These are phyloP conservation scores for Xylaria sp. DNA, from an alignment of 2,329 filamentous ascomycete genomes.

Conservation along the genomic window DNA sequence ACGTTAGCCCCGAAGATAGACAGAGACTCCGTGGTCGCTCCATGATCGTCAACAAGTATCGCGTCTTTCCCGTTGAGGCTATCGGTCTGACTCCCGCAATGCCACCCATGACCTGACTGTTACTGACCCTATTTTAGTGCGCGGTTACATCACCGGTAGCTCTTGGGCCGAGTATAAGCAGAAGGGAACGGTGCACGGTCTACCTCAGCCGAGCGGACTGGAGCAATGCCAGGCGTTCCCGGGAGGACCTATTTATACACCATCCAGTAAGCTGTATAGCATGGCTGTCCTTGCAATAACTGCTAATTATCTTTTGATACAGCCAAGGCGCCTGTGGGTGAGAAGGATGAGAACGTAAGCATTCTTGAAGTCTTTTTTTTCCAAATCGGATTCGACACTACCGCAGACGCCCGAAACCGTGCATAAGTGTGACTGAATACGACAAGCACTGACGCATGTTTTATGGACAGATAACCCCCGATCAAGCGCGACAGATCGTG, in stretches of 20 bases:
- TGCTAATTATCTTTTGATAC: slow-evolving; percentile 53
- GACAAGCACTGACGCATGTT: not conserved
- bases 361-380: not conserved
- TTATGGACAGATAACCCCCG: slow-evolving; percentile 67
- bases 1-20: slow-evolving; percentile 54
- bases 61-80: slow-evolving; percentile 81
- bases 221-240: slow-evolving; percentile 76
- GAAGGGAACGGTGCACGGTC: slow-evolving; percentile 81
- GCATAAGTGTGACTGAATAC: not conserved
- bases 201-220: slow-evolving; percentile 73
- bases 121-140: slow-evolving; percentile 53
- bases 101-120: not conserved
- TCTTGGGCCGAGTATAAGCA: slow-evolving; percentile 82
- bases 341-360: slow-evolving; percentile 78
- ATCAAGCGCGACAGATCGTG: slow-evolving; percentile 70
- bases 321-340: slow-evolving; percentile 80
- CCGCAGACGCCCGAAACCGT: not conserved
- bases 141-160: slow-evolving; percentile 87
- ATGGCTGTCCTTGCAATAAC: not conserved
- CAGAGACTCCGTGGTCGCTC: slow-evolving; percentile 69
- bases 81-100: slow-evolving; percentile 59
- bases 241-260: slow-evolving; percentile 73
- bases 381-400: not conserved
- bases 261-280: slow-evolving; percentile 54
- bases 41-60: slow-evolving; percentile 80